These are phyloP conservation scores for Claviceps capensis DNA, from an alignment of 2,329 filamentous ascomycete genomes.

Conservation along the genomic window DNA sequence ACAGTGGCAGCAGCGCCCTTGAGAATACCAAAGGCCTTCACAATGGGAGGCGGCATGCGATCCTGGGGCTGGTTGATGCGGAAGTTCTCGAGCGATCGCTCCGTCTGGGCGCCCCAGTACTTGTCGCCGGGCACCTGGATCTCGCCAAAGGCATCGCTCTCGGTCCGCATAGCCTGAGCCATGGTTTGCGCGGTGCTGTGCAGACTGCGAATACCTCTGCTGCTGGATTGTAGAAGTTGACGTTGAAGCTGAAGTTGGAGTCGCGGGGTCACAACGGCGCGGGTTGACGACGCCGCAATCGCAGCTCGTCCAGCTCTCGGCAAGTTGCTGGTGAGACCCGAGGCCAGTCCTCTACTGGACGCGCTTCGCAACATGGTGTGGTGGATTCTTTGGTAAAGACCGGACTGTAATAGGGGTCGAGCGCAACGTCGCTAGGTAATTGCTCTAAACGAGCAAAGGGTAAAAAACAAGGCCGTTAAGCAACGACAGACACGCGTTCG, in stretches of 20 bases:
- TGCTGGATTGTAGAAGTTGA: background rate
- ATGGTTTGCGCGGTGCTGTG: slow-evolving; percentile 10
- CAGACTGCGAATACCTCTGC: slow-evolving; percentile 5
- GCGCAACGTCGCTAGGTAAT: background rate
- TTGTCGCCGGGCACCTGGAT: slow-evolving; percentile 82
- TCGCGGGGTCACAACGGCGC: slow-evolving; percentile 3
- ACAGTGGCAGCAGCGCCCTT: slow-evolving; percentile 94
- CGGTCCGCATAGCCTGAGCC: slow-evolving; percentile 50
- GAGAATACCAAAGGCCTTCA: slow-evolving; percentile 89
- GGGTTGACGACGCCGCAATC: background rate
- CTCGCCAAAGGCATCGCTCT: slow-evolving; percentile 96
- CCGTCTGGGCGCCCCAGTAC: slow-evolving; percentile 98
- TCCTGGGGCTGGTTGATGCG: slow-evolving; percentile 98
- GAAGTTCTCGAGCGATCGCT: slow-evolving; percentile 95
- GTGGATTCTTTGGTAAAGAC: background rate
- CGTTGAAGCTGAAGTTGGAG: background rate
- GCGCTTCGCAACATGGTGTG: slow-evolving; percentile 3
- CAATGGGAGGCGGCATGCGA: slow-evolving; percentile 87
- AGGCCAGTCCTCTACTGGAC: slow-evolving; percentile 3
- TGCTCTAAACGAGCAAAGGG: background rate
- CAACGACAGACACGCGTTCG: too few species aligned
- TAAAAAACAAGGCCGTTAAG: background rate
- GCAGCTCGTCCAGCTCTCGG: background rate
- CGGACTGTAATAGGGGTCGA: background rate
- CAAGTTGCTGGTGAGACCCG: background rate